These are phyloP conservation scores for Paecilomyces niveus DNA, from an alignment of 2,329 filamentous ascomycete genomes.

Conservation along the genomic window DNA sequence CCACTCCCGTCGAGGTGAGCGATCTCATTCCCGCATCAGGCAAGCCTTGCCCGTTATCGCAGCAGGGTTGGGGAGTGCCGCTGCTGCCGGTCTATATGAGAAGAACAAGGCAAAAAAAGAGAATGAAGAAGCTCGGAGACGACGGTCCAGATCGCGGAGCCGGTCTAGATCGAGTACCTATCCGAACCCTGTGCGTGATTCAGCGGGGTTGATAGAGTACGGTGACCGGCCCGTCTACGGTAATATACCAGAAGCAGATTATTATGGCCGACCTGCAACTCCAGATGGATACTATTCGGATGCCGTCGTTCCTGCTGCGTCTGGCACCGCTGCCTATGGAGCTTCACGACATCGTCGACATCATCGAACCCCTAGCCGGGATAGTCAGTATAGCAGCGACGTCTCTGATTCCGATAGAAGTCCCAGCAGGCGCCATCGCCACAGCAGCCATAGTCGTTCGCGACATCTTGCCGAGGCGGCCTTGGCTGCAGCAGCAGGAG, in stretches of 20 bases:
- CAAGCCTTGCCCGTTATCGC: constrained; percentile 54
- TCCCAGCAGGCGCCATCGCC: constrained; percentile 21
- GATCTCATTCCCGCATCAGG: constrained; percentile 48
- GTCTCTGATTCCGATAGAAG: constrained; percentile 32
- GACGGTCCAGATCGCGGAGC: constrained; percentile 42
- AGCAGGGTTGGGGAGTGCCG: constrained; percentile 55
- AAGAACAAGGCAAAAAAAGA: constrained; percentile 56
- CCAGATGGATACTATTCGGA: constrained; percentile 33
- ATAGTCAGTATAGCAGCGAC: constrained; percentile 26
- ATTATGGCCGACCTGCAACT: constrained; percentile 37
- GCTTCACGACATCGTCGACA: constrained; percentile 29
- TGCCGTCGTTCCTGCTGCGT: constrained; percentile 36
- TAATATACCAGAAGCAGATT: constrained; percentile 42
- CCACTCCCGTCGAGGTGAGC: constrained; percentile 43
- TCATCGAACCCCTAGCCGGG: constrained; percentile 41
- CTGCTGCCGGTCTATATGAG: constrained; percentile 56
- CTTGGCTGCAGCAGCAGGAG: constrained; percentile 51
- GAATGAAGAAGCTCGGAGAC: constrained; percentile 34
- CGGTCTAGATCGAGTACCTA: constrained; percentile 33
- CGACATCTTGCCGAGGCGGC: constrained; percentile 46
- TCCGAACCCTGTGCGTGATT: constrained; percentile 34
- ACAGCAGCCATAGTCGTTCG: constrained; percentile 33
- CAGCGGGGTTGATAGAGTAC: constrained; percentile 55
- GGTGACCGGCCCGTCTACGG: constrained; percentile 56
- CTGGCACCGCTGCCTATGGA: constrained; percentile 19